Percentiles rank a stretch among this genome's conserved stretches.
These are phyloP conservation scores for Saccharomyces hybrid DNA, from an alignment of 1,139 yeast species.

Conservation along the genomic window DNA sequence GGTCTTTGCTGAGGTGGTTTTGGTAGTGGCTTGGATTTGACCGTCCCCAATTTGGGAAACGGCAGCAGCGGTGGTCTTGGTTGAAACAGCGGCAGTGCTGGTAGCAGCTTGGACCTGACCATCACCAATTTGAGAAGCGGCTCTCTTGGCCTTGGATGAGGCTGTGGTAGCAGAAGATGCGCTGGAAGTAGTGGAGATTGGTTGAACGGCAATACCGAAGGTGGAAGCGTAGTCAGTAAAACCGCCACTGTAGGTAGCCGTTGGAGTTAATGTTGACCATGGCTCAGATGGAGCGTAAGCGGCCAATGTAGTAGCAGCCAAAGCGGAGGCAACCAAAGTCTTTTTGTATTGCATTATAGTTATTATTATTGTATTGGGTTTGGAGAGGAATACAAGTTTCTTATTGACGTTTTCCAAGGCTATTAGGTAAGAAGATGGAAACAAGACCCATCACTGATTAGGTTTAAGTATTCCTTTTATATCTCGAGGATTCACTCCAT, in stretches of 20 bases:
- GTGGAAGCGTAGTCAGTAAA: constrained; percentile 50
- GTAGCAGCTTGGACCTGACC: too few species aligned
- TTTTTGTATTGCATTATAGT: constrained; percentile 32
- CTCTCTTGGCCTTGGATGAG: constrained; percentile 32
- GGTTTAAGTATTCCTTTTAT: neutral
- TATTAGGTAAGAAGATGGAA: neutral
- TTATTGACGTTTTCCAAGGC: neutral
- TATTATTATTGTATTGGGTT: neutral
- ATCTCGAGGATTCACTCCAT: neutral
- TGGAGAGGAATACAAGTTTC: too few species aligned
- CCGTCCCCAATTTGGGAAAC: constrained; percentile 28
- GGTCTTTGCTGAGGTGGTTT: too few species aligned
- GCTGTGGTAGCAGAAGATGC: constrained; percentile 31
- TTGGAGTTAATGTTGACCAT: too few species aligned
- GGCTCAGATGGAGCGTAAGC: too few species aligned
- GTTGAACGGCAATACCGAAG: constrained; percentile 65
- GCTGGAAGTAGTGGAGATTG: constrained; percentile 42
- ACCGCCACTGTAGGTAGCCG: too few species aligned
- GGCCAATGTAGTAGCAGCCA: too few species aligned
- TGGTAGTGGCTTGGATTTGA: constrained; percentile 45
- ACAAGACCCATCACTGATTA: neutral
- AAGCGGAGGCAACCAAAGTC: constrained; percentile 36
- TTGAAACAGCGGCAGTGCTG: too few species aligned
- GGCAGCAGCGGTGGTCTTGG: too few species aligned
- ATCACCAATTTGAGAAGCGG: constrained; percentile 29